A percentile compares a stretch with the other conserved stretches of the same genome.
Conservation (phyloP, 116 monocot species). For the Phalaenopsis hybrid region DNA sequence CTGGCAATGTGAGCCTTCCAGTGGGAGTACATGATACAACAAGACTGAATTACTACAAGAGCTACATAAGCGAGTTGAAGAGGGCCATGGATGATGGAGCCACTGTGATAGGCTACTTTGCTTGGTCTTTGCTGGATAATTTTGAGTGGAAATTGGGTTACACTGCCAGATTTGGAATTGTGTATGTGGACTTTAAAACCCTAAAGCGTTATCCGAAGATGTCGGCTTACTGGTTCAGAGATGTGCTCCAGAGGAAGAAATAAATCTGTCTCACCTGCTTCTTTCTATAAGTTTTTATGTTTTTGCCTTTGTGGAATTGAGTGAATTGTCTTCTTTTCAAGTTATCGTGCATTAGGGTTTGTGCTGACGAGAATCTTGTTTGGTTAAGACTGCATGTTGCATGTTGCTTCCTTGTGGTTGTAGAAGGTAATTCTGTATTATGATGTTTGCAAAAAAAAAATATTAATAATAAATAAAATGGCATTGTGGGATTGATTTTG, state of each 20-base stretch:
- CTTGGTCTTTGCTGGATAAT: slow-evolving; percentile 90
- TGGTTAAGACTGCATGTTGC: no score
- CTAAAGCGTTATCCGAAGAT: slow-evolving; percentile 50
- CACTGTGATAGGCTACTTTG: slow-evolving; percentile 78
- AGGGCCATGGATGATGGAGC: slow-evolving; percentile 80
- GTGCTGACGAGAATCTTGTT: no score
- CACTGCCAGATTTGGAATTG: slow-evolving; percentile 54
- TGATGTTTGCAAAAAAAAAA: no score
- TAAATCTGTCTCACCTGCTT: not conserved
- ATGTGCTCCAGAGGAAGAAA: slow-evolving; percentile 23
- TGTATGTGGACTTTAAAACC: slow-evolving; percentile 54
- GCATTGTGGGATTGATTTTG: no score
- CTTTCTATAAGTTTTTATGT: not conserved
- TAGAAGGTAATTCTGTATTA: no score
- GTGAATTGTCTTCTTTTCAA: not conserved
- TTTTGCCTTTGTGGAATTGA: not conserved
- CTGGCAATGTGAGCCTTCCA: slow-evolving; percentile 65
- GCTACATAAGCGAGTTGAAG: slow-evolving; percentile 70
- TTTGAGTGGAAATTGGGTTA: slow-evolving; percentile 58
- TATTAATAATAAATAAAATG: no score
- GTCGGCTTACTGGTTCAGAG: slow-evolving; percentile 46
- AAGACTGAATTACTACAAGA: slow-evolving; percentile 70
- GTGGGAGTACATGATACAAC: slow-evolving; percentile 47
- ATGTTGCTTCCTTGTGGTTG: no score
- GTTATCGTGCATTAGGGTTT: no score